These are phyloP conservation scores for Petunia secreta DNA, from an alignment of 257 asterid genomes.

Conservation along the genomic window DNA sequence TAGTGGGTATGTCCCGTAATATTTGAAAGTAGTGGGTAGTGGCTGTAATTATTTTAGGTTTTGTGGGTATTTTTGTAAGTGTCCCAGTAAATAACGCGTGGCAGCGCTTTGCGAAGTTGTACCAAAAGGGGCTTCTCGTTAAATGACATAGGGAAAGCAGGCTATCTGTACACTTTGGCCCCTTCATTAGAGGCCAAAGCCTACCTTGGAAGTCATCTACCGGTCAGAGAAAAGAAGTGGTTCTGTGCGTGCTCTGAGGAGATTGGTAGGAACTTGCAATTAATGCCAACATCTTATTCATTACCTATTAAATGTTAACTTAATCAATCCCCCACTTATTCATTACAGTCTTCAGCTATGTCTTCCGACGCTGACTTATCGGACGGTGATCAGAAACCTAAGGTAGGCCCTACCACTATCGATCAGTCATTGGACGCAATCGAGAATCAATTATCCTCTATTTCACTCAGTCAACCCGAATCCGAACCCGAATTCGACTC, in stretches of 20 bases:
- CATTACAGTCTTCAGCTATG: conserved; percentile 22
- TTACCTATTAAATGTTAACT: background rate
- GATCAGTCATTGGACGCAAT: conserved; percentile 94
- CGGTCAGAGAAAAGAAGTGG: conserved; percentile 3
- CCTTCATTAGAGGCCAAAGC: too few relatives aligned
- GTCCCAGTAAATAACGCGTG: too few relatives aligned
- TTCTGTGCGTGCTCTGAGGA: background rate
- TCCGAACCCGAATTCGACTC: conserved; percentile 17
- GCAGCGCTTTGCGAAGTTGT: too few relatives aligned
- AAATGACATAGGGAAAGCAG: too few relatives aligned
- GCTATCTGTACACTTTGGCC: too few relatives aligned
- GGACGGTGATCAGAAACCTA: conserved; percentile 43
- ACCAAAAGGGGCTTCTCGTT: too few relatives aligned
- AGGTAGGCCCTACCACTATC: conserved; percentile 46
- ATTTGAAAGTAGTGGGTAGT: too few relatives aligned
- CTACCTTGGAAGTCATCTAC: background rate
- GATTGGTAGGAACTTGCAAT: background rate
- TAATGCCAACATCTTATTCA: background rate
- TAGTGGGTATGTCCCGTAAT: too few relatives aligned
- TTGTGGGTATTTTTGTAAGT: too few relatives aligned
- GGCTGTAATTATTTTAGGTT: too few relatives aligned
- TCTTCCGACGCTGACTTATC: conserved; percentile 30
- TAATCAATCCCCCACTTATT: too few relatives aligned
- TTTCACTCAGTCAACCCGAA: conserved; percentile 57
- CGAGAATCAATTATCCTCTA: conserved; percentile 86